Percentiles rank a stretch among this genome's conserved stretches.
phyloP scores from a whole-genome alignment of 305 asterid species.

The Plantago coronopus region DNA sequence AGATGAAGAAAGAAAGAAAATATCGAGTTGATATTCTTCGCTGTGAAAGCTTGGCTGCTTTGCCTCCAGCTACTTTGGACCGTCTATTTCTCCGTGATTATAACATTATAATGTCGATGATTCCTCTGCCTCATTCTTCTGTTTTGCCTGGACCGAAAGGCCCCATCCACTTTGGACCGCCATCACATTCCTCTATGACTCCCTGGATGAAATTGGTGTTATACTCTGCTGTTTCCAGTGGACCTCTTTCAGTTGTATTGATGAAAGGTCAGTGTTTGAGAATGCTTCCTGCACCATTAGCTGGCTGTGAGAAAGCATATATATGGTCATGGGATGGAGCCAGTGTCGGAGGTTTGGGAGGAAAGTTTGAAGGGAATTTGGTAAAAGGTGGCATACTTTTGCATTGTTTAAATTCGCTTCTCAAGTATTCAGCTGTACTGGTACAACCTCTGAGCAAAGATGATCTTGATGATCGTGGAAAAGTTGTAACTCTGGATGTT shows the following conservation, averaged over 20 bases:
- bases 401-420: conserved; percentile 93
- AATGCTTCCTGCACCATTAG: conserved; percentile 95
- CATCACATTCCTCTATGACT: conserved; percentile 92
- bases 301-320: conserved; percentile 96
- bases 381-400: conserved; percentile 87
- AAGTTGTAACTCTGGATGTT: conserved; percentile 68
- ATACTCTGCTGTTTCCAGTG: conserved; percentile 70
- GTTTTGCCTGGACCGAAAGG: conserved; percentile 96
- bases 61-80: conserved; percentile 83
- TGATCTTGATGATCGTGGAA: conserved; percentile 76
- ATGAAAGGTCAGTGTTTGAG: conserved; percentile 95
- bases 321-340: conserved; percentile 99
- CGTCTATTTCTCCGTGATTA: conserved; percentile 94
- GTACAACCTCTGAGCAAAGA: conserved; percentile 87
- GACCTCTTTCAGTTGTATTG: conserved; percentile 94
- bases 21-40: conserved; percentile 93
- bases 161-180: conserved; percentile 98
- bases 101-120: conserved; percentile 90
- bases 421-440: conserved; percentile 82
- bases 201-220: conserved; percentile 97
- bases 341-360: conserved; percentile 85
- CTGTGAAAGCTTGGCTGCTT: conserved; percentile 96
- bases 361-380: conserved; percentile 78
- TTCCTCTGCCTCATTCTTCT: conserved; percentile 93
- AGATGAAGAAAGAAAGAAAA: conserved; percentile 48